These are phyloP conservation scores for Globisporangium alternatum DNA, from an alignment of 352 stramenopile genomes.

Conservation along the genomic window DNA sequence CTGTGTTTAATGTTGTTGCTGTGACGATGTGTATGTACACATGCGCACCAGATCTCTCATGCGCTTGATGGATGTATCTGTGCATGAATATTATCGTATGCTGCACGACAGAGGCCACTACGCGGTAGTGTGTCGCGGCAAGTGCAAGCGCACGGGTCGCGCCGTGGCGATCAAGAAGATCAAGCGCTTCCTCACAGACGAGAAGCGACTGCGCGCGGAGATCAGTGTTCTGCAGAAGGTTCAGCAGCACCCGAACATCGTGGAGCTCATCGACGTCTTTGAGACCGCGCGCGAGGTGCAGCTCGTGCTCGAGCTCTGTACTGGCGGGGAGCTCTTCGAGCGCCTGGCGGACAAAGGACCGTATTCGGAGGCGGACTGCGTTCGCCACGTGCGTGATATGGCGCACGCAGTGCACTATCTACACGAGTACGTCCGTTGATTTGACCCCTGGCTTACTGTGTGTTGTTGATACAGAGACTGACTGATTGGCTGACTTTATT, in stretches of 20 bases:
- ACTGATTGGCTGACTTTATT: background rate
- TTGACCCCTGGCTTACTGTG: background rate
- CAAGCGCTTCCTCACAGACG: constrained; percentile 74
- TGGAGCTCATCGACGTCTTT: constrained; percentile 78
- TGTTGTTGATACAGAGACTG: background rate
- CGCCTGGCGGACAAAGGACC: constrained; percentile 73
- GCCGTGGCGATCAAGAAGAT: constrained; percentile 83
- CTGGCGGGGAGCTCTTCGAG: constrained; percentile 80
- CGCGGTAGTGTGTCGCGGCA: constrained; percentile 54
- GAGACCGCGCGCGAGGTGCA: constrained; percentile 77
- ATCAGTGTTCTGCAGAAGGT: constrained; percentile 59
- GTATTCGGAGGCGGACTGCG: constrained; percentile 80
- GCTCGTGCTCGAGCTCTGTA: constrained; percentile 79
- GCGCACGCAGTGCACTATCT: constrained; percentile 68
- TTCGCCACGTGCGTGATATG: constrained; percentile 71
- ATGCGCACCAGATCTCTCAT: background rate
- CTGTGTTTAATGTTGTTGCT: background rate
- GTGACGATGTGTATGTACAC: background rate
- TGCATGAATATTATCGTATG: background rate
- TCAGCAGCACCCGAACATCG: constrained; percentile 70
- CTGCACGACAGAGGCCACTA: constrained; percentile 53
- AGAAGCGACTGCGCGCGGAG: constrained; percentile 59
- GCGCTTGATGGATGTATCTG: background rate
- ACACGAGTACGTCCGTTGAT: constrained; percentile 40
- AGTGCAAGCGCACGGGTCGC: constrained; percentile 46